Conservation (phyloP, 306 rosid species). For the Casuarina cunninghamiana region DNA sequence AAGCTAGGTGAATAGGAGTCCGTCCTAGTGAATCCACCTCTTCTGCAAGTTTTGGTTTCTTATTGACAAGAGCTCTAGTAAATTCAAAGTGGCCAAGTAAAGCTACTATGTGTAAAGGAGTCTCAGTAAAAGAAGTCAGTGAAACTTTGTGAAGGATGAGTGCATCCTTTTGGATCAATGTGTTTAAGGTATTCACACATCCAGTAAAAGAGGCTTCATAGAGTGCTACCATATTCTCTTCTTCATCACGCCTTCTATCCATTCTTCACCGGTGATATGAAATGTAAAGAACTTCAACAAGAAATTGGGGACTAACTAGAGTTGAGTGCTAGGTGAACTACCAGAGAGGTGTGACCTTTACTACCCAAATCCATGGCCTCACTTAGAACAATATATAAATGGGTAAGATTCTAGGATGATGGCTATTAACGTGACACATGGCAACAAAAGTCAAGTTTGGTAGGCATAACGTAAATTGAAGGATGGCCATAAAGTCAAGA, state of each 20-base stretch:
- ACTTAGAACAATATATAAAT: too few relatives aligned
- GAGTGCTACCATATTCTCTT: not conserved
- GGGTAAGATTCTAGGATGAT: too few relatives aligned
- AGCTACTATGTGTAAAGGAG: slow-evolving; percentile 25
- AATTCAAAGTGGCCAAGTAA: slow-evolving; percentile 1
- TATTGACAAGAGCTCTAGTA: not conserved
- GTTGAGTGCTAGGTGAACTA: too few relatives aligned
- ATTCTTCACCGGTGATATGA: not conserved
- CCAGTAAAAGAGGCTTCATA: slow-evolving; percentile 10
- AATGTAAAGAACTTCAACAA: too few relatives aligned
- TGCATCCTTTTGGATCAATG: not conserved
- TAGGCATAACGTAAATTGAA: too few relatives aligned
- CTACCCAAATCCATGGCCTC: too few relatives aligned
- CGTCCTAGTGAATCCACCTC: slow-evolving; percentile 5
- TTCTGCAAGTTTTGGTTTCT: not conserved
- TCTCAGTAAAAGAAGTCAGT: not conserved
- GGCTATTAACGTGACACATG: too few relatives aligned
- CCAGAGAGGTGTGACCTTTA: too few relatives aligned
- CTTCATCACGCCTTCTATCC: not conserved
- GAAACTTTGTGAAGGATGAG: not conserved
- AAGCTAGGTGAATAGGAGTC: slow-evolving; percentile 22
- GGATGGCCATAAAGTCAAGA: too few relatives aligned
- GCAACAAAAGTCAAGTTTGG: too few relatives aligned
- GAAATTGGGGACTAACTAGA: too few relatives aligned
- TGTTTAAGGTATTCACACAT: not conserved